Evolutionary conservation across 371 early-diverging fungal genomes (phyloP), one percentile per base, ranked within the genome.

Genomic region (Mortierella sp.): DNA sequence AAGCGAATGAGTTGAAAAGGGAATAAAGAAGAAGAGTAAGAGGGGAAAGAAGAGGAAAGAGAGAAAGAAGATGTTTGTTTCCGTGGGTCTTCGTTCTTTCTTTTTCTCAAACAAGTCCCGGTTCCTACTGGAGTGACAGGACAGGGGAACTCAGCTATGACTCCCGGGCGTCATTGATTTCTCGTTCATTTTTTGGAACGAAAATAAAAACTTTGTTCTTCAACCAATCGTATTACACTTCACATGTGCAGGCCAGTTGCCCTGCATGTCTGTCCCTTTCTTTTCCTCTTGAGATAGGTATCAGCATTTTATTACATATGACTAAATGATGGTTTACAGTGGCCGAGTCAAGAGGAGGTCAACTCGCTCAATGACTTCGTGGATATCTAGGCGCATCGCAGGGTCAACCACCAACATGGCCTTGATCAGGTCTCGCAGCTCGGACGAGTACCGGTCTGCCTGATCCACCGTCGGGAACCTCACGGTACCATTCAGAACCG

Each of bases 401-500:
- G 94, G 91, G 76, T 95, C 94, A 3, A 90, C 88, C 13, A 83
- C 85, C 61, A 95, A 79, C 92, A 95, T 92, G 81, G 85, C 86
- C 55, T 88, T 87, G 73, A 96, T 89, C n/a, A 94, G 66, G 24
- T 93, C 87, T 14, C 82, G 83, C 69, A 93, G 88, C 26, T 88
- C 89, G 50, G 88, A 81, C 0, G 94, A 93, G 64, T 95, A 94
- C 39, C 88, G 88, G 66, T 79, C 77, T 48, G 78, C 73, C 48
- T 76, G 70, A n/a, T 76, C 79, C 44, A 86, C 87, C 1, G 73
- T 77, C 1, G 95, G 94, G 70, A 92, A 89, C 0, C 85, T 69
- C 73, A 91, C 93, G 4, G 90, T 92, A n/a, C 89, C 91, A 66
- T 93, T 94, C 61, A 90, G 78, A 0, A 94, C 94, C 8, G 95